A percentile compares a stretch with the other conserved stretches of the same genome.
phyloP scores from a whole-genome alignment of 2,329 filamentous ascomycete species.

The Ilyonectria destructans region DNA sequence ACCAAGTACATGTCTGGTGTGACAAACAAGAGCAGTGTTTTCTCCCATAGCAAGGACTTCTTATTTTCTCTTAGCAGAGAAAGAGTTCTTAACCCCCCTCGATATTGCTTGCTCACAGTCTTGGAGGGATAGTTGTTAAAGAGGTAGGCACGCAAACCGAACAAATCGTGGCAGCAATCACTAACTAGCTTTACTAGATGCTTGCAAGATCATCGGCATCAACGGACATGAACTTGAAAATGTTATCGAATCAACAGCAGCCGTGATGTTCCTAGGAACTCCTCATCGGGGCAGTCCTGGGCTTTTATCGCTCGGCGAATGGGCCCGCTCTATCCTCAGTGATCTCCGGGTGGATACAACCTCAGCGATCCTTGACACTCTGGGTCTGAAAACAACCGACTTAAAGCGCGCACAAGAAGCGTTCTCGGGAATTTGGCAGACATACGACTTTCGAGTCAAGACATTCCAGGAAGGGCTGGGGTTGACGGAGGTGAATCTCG shows the following conservation, averaged over 20 bases:
- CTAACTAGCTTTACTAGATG: slow-evolving; percentile 16
- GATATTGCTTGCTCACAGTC: slow-evolving; percentile 34
- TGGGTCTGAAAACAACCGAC: slow-evolving; percentile 31
- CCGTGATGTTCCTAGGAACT: slow-evolving; percentile 55
- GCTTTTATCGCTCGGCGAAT: slow-evolving; percentile 35
- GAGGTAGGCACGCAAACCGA: slow-evolving; percentile 22
- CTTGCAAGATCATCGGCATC: slow-evolving; percentile 19
- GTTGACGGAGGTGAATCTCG: slow-evolving; percentile 19
- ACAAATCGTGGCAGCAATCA: neutral
- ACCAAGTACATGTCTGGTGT: slow-evolving; percentile 25
- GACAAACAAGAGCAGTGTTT: slow-evolving; percentile 23
- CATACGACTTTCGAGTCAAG: slow-evolving; percentile 35
- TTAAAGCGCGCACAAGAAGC: slow-evolving; percentile 30
- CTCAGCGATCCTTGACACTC: slow-evolving; percentile 9
- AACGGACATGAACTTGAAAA: slow-evolving; percentile 26
- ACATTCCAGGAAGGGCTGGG: slow-evolving; percentile 37
- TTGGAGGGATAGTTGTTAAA: slow-evolving; percentile 26
- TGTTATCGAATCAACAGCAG: slow-evolving; percentile 45
- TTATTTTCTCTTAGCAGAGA: slow-evolving; percentile 18
- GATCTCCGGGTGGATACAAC: slow-evolving; percentile 33
- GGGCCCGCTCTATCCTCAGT: slow-evolving; percentile 37
- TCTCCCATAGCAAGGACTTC: slow-evolving; percentile 34
- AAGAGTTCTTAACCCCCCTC: neutral
- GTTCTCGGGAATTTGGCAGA: slow-evolving; percentile 29
- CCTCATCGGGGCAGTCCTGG: slow-evolving; percentile 51